These are phyloP conservation scores for Claviceps sp. DNA, from an alignment of 2,329 filamentous ascomycete genomes.

Conservation along the genomic window DNA sequence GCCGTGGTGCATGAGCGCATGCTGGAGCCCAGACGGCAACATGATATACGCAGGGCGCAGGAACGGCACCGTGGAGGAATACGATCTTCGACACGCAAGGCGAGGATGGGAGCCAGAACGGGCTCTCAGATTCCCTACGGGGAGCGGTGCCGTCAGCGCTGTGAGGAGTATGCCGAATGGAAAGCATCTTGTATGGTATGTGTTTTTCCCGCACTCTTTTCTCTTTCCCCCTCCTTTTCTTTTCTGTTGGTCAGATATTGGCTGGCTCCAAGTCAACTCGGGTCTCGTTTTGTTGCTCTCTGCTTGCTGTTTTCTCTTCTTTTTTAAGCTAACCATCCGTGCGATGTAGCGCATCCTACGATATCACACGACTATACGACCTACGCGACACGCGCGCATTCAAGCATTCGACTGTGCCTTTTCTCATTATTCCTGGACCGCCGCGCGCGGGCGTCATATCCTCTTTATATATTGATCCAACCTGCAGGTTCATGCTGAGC, in stretches of 20 bases:
- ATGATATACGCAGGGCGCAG: slow-evolving; percentile 84
- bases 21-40: slow-evolving; percentile 93
- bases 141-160: slow-evolving; percentile 80
- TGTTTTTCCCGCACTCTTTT: not conserved
- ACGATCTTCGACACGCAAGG: slow-evolving; percentile 62
- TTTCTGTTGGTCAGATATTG: too few species aligned
- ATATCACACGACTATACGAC: slow-evolving; percentile 89
- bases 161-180: slow-evolving; percentile 87
- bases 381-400: slow-evolving; percentile 50
- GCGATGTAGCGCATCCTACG: slow-evolving; percentile 60
- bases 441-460: slow-evolving; percentile 75
- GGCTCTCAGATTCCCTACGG: slow-evolving; percentile 74
- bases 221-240: not conserved
- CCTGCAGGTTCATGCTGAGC: slow-evolving; percentile 81
- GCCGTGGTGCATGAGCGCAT: slow-evolving; percentile 95
- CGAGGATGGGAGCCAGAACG: slow-evolving; percentile 60
- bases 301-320: not conserved
- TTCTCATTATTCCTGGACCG: slow-evolving; percentile 88
- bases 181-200: slow-evolving; percentile 68
- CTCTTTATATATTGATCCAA: slow-evolving; percentile 73
- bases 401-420: slow-evolving; percentile 73
- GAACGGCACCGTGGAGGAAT: slow-evolving; percentile 92
- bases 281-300: too few species aligned
- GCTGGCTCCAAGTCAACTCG: too few species aligned
- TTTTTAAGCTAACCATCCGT: not conserved